phyloP scores from a whole-genome alignment of 2,329 filamentous ascomycete species.

The Fusarium compactum region DNA sequence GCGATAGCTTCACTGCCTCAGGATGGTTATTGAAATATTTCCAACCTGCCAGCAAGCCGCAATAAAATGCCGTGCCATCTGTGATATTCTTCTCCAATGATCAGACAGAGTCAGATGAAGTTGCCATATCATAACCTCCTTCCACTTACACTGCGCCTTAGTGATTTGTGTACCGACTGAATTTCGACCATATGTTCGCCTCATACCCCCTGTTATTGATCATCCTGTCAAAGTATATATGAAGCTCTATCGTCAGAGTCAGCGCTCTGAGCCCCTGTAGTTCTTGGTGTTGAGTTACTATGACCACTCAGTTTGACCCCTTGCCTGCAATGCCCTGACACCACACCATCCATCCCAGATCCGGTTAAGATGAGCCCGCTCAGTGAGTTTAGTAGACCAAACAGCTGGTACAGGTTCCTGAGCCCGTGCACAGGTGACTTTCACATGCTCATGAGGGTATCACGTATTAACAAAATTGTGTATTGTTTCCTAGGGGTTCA shows the following conservation, averaged over 20 bases:
- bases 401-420: neutral
- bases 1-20: constrained; percentile 37
- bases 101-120: neutral
- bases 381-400: neutral
- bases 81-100: neutral
- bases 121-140: neutral
- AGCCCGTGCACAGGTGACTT: neutral
- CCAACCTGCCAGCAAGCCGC: neutral
- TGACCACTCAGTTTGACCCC: neutral
- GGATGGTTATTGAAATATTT: too few relatives aligned
- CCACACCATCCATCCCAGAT: constrained; percentile 6
- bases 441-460: neutral
- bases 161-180: neutral
- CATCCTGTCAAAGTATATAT: too few relatives aligned
- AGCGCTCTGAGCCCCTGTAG: neutral
- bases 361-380: constrained; percentile 2
- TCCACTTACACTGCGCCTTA: neutral
- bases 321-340: neutral
- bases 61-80: neutral
- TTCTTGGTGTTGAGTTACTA: constrained; percentile 20
- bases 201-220: neutral
- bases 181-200: neutral
- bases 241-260: neutral
- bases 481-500: neutral
- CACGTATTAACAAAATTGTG: neutral